Conservation (phyloP, 2,329 filamentous ascomycete species). For the Penicillium glabrum region DNA sequence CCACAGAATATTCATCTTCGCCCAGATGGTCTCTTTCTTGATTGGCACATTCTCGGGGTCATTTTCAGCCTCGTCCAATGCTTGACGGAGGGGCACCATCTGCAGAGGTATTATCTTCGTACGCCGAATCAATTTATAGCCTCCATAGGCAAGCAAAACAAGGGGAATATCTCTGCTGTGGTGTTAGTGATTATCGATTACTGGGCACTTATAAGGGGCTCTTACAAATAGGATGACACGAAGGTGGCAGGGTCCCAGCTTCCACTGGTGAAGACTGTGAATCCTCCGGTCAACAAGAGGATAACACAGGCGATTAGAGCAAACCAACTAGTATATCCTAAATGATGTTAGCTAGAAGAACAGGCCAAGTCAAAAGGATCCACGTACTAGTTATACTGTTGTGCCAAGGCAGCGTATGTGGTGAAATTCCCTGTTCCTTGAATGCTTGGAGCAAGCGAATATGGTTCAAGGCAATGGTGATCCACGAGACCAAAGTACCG, state of each 20-base stretch:
- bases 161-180: slow-evolving; percentile 58
- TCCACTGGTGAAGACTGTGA: slow-evolving; percentile 60
- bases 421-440: slow-evolving; percentile 55
- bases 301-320: slow-evolving; percentile 61
- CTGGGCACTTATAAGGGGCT: slow-evolving; percentile 26
- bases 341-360: slow-evolving; percentile 9
- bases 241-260: slow-evolving; percentile 60
- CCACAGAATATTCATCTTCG: slow-evolving; percentile 38
- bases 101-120: slow-evolving; percentile 56
- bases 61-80: slow-evolving; percentile 48
- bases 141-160: slow-evolving; percentile 56
- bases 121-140: slow-evolving; percentile 67
- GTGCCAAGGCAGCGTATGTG: slow-evolving; percentile 58
- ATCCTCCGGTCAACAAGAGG: slow-evolving; percentile 70
- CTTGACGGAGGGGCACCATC: slow-evolving; percentile 54
- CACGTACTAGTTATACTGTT: slow-evolving; percentile 61
- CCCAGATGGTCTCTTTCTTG: slow-evolving; percentile 22
- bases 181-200: neutral
- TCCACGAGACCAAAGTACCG: slow-evolving; percentile 65
- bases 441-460: slow-evolving; percentile 58
- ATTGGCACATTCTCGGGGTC: slow-evolving; percentile 37
- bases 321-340: slow-evolving; percentile 61
- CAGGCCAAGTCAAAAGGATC: neutral
- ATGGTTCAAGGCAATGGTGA: slow-evolving; percentile 59
- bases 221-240: slow-evolving; percentile 63